Conservation (phyloP, 164 flowering plant species). For the Sedum album region DNA sequence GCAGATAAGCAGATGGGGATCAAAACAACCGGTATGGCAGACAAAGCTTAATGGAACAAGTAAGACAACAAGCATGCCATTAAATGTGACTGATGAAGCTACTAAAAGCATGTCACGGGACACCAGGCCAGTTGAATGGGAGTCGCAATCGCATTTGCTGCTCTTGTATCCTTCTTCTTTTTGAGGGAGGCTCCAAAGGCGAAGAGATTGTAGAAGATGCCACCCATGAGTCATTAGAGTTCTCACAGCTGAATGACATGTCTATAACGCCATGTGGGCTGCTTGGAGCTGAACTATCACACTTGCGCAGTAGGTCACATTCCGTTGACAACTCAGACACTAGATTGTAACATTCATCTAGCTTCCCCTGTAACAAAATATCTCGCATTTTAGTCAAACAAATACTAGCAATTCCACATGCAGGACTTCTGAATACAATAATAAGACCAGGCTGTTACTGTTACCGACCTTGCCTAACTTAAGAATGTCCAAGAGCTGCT, state of each 20-base stretch:
- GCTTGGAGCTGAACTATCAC: constrained; percentile 26
- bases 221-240: constrained; percentile 41
- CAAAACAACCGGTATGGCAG: neutral
- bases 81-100: neutral
- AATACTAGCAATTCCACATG: neutral
- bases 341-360: constrained; percentile 50
- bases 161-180: constrained; percentile 7
- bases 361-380: constrained; percentile 30
- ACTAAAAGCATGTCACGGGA: neutral
- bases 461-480: constrained; percentile 48
- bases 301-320: constrained; percentile 30
- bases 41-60: neutral
- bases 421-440: neutral
- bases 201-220: constrained; percentile 21
- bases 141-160: constrained; percentile 10
- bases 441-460: neutral
- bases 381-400: neutral
- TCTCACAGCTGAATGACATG: constrained; percentile 32
- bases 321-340: constrained; percentile 26
- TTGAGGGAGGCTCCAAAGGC: constrained; percentile 12
- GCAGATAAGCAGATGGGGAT: neutral
- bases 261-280: constrained; percentile 35
- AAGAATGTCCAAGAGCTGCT: constrained; percentile 51
- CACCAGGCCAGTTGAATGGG: constrained; percentile 2
- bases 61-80: neutral